A percentile compares a stretch with the other conserved stretches of the same genome.
These are phyloP conservation scores for Nakazawaea holstii DNA, from an alignment of 805 yeast species.

Conservation along the genomic window DNA sequence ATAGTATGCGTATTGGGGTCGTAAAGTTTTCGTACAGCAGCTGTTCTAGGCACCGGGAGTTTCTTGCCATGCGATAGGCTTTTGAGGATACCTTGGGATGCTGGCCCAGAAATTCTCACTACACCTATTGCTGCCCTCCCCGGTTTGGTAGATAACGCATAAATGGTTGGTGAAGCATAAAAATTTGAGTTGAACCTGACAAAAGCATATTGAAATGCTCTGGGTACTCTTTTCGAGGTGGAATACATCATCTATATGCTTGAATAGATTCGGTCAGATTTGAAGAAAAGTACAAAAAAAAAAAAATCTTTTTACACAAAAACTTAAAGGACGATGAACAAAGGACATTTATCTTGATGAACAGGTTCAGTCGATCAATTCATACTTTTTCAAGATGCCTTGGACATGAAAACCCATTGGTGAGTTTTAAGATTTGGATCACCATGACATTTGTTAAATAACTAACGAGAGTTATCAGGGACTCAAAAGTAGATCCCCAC, in stretches of 20 bases:
- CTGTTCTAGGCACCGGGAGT: conserved; percentile 43
- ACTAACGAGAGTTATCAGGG: conserved; percentile 29
- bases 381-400: background rate
- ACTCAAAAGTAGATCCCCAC: conserved; percentile 31
- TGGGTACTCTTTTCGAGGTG: background rate
- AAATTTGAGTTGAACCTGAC: background rate
- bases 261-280: too few species aligned
- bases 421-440: conserved; percentile 25
- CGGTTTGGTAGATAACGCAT: conserved; percentile 83
- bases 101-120: conserved; percentile 75
- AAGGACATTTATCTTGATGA: background rate
- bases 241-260: too few species aligned
- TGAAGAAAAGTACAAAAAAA: too few species aligned
- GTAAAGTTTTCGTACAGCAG: conserved; percentile 56
- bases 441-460: background rate
- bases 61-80: conserved; percentile 35
- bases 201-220: background rate
- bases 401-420: conserved; percentile 48
- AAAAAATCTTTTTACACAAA: too few species aligned
- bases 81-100: conserved; percentile 39
- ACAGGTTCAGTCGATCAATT: background rate
- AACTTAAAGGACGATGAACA: too few species aligned
- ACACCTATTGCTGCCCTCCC: conserved; percentile 85
- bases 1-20: conserved; percentile 32
- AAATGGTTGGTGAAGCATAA: conserved; percentile 58